Conservation (phyloP, 768 basidiomycete genomes). For the Leccinellum albellum region DNA sequence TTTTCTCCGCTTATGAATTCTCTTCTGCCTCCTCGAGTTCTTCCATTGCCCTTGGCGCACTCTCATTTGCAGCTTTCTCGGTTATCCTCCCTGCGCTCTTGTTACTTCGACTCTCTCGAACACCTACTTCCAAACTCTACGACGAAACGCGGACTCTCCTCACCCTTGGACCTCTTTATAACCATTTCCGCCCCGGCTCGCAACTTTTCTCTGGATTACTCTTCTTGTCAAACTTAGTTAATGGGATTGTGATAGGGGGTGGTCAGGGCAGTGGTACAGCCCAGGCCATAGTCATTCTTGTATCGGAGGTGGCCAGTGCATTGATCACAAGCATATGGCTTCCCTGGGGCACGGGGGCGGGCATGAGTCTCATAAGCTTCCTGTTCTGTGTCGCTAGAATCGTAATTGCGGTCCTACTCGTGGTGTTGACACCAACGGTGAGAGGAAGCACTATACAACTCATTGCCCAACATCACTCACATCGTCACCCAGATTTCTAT, state of each 20-base stretch:
- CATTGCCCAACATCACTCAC: constrained; percentile 10
- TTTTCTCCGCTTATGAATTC: constrained; percentile 75
- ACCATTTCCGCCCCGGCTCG: constrained; percentile 87
- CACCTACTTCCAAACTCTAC: constrained; percentile 86
- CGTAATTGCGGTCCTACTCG: constrained; percentile 82
- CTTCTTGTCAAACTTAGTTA: constrained; percentile 76
- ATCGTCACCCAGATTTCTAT: constrained; percentile 65
- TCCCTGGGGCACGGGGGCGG: constrained; percentile 94
- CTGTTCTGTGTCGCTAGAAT: constrained; percentile 89
- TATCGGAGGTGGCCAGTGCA: constrained; percentile 84
- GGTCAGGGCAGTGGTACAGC: constrained; percentile 88
- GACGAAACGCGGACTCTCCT: constrained; percentile 92
- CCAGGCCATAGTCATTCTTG: constrained; percentile 85
- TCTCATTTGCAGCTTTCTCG: constrained; percentile 79
- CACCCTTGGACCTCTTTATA: constrained; percentile 88
- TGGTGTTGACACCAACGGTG: constrained; percentile 87
- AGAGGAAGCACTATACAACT: constrained; percentile 26
- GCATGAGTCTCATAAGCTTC: constrained; percentile 96
- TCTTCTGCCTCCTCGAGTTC: constrained; percentile 46
- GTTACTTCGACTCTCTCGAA: constrained; percentile 72
- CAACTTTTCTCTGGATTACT: constrained; percentile 83
- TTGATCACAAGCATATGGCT: constrained; percentile 91
- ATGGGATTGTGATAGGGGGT: constrained; percentile 83
- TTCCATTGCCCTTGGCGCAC: constrained; percentile 72
- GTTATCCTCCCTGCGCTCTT: constrained; percentile 73